Evolutionary conservation across 768 basidiomycete genomes (phyloP).

Genomic region (Gloeopeniophorella convolvens): DNA sequence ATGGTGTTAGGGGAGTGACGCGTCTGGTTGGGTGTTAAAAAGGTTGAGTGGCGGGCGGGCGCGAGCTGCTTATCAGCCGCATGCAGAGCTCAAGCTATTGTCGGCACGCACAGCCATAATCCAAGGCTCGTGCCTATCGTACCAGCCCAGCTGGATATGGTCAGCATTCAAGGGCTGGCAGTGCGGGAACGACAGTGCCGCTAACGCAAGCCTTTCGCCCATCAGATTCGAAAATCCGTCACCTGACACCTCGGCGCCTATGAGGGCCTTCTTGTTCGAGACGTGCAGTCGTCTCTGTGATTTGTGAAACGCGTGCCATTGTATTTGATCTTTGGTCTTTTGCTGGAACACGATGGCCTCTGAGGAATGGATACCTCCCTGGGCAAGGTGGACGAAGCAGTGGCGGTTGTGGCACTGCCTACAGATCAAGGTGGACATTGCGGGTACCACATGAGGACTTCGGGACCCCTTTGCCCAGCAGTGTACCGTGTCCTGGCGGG

Average conservation of each 20-base stretch:
- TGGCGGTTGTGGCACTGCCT: constrained; percentile 30
- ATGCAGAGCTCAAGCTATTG: background rate
- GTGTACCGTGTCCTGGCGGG: background rate
- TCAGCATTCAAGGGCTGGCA: constrained; percentile 42
- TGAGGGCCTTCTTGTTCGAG: constrained; percentile 11
- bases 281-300: constrained; percentile 19
- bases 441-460: constrained; percentile 6
- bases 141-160: constrained; percentile 50
- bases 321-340: constrained; percentile 9
- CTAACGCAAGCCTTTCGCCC: constrained; percentile 34
- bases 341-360: constrained; percentile 27
- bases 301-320: constrained; percentile 34
- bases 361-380: constrained; percentile 32
- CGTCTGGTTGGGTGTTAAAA: too few relatives aligned
- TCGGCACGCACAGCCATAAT: background rate
- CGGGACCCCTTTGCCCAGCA: constrained; percentile 4
- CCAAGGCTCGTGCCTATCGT: constrained; percentile 34
- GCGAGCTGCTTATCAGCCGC: background rate
- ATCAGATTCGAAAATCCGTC: constrained; percentile 25
- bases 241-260: constrained; percentile 35
- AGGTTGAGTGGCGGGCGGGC: background rate
- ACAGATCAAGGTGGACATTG: constrained; percentile 29
- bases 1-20: constrained; percentile 14
- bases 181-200: constrained; percentile 41
- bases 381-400: constrained; percentile 35